Evolutionary conservation across 768 basidiomycete genomes (phyloP), one percentile per base, ranked within the genome.

Genomic region (Mycena capillaripes): DNA sequence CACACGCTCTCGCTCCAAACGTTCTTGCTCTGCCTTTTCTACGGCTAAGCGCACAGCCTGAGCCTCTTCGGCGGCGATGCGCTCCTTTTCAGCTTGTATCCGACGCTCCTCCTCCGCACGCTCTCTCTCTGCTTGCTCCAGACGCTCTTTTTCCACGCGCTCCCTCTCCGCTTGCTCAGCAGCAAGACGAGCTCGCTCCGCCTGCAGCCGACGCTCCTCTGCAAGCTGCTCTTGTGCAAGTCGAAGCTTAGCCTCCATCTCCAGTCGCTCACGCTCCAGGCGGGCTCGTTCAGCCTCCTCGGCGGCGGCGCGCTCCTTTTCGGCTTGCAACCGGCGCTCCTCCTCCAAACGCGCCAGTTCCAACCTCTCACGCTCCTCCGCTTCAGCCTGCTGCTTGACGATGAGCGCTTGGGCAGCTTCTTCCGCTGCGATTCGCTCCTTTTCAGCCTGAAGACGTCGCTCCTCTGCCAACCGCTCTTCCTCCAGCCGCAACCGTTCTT

Each of bases 241-340:
- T 30, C 69, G 36, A 40, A 72, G 69, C 69, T 75, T 77, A 23
- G 53, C 70, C 73, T 76, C 75, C 70, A 75, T 74, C 40, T 72
- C 76, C 27, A 71, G 57, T 11, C 72, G 62, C 61, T 73, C 71
- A 29, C 53, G 69, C 68, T 72, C 72, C 19, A 76, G 21, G 17
- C 70, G 74, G 6, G 75, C 73, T 19, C 69, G 72, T 48, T 76
- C 70, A 11, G 76, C 76, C 34, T 74, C 72, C 32, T 76, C 75
- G 3, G 72, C 76, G 50, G 70, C 71, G 3, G 46, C n/a, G 34
- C 74, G 73, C 65, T 72, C 71, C 38, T n/a, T 55, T 40, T 81
- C 78, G 21, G 63, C 78, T 60, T 77, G 77, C 32, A 67, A 44
- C 50, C 71, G 76, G 27, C 78, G 77, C 62, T 79, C 77, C 44